Evolutionary conservation across 371 early-diverging fungal species (phyloP).

Genomic region (Rhizopus sp.): DNA sequence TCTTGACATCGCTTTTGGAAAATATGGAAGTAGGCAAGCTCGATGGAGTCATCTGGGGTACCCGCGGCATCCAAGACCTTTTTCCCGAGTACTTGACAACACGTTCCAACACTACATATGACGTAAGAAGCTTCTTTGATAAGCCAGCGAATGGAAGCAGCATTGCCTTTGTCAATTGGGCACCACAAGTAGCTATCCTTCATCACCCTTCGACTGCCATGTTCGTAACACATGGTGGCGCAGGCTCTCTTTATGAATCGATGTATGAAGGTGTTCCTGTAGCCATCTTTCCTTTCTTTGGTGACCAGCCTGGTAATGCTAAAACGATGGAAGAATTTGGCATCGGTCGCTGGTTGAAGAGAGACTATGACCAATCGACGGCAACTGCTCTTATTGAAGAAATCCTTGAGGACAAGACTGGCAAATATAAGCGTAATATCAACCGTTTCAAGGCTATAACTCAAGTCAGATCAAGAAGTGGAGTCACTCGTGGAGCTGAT

Average conservation of each 20-base stretch:
- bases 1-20: conserved; percentile 25
- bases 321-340: background rate
- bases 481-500: conserved; percentile 25
- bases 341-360: background rate
- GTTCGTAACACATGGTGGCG: conserved; percentile 46
- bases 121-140: conserved; percentile 2
- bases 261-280: conserved; percentile 33
- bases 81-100: conserved; percentile 20
- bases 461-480: conserved; percentile 23
- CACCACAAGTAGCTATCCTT: conserved; percentile 45
- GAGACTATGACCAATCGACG: background rate
- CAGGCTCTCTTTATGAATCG: conserved; percentile 36
- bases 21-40: conserved; percentile 20
- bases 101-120: conserved; percentile 4
- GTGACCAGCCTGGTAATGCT: conserved; percentile 36
- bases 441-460: conserved; percentile 15
- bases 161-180: conserved; percentile 25
- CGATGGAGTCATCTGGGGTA: conserved; percentile 39
- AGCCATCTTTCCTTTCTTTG: conserved; percentile 42
- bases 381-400: background rate
- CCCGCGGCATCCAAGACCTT: conserved; percentile 2
- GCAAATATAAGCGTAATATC: conserved; percentile 9
- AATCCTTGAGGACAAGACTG: conserved; percentile 7
- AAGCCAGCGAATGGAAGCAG: background rate
- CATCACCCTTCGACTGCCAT: conserved; percentile 29